Evolutionary conservation across 2,329 filamentous ascomycete genomes (phyloP).

Genomic region (Scytalidium lignicola): DNA sequence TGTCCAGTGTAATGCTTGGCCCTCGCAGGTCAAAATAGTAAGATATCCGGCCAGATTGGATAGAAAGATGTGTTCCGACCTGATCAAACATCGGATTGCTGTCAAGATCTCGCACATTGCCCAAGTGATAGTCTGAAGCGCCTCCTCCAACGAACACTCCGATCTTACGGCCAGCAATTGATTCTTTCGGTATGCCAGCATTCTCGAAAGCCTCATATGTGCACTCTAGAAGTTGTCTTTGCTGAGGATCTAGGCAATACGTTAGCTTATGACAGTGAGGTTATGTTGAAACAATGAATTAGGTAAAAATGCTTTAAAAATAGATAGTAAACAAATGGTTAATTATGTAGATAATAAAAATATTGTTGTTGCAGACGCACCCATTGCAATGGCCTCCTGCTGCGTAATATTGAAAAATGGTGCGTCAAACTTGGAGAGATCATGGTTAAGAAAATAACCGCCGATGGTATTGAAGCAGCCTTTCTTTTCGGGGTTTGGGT

Average conservation of each 20-base stretch:
- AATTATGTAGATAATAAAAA: too few species aligned
- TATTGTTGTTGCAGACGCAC: too few species aligned
- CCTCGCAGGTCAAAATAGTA: too few species aligned
- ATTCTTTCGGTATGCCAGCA: conserved; percentile 17
- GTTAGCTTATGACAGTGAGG: too few species aligned
- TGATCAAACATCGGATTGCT: too few species aligned
- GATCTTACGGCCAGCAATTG: conserved; percentile 14
- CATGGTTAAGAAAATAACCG: conserved; percentile 22
- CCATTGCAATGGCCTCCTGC: conserved; percentile 19
- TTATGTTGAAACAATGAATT: too few species aligned
- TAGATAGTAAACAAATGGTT: too few species aligned
- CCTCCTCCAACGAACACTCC: conserved; percentile 15
- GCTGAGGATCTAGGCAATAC: conserved; percentile 29
- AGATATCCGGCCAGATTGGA: too few species aligned
- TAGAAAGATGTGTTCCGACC: too few species aligned
- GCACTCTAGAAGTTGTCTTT: conserved; percentile 22
- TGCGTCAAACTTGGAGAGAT: conserved; percentile 23
- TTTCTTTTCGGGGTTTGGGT: conserved; percentile 42
- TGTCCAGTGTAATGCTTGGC: too few species aligned
- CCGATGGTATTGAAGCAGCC: conserved; percentile 18
- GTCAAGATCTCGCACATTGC: conserved; percentile 15
- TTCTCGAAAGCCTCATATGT: conserved; percentile 25
- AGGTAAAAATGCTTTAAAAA: too few species aligned
- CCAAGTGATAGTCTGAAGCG: conserved; percentile 10
- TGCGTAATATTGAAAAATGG: conserved; percentile 25